phyloP scores from a whole-genome alignment of 108 stramenopile genomes.

The Epithemia pelagica region DNA sequence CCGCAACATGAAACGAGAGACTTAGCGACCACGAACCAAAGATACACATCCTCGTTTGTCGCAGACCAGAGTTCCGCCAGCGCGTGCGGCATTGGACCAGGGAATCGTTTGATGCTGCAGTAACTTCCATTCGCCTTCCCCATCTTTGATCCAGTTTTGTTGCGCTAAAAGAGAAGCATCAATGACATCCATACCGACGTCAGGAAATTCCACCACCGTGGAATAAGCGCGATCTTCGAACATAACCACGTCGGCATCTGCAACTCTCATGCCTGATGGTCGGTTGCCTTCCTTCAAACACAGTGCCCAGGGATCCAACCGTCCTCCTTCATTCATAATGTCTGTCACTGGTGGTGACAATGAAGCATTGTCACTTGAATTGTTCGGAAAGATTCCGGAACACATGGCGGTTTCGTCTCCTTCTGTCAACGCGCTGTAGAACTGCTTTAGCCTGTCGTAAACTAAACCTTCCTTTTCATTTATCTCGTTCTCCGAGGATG shows the following conservation, averaged over 20 bases:
- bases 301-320: conserved; percentile 58
- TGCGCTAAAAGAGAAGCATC: conserved; percentile 58
- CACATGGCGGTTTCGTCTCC: conserved; percentile 29
- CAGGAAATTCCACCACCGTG: conserved; percentile 65
- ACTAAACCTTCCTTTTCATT: conserved; percentile 22
- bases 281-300: conserved; percentile 65
- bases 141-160: conserved; percentile 49
- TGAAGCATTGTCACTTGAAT: background rate
- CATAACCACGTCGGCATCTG: conserved; percentile 49
- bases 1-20: background rate
- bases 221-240: conserved; percentile 56
- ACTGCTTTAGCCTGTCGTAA: conserved; percentile 29
- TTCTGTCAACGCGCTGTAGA: conserved; percentile 56
- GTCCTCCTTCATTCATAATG: conserved; percentile 57
- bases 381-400: conserved; percentile 9
- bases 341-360: conserved; percentile 29
- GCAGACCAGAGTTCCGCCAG: conserved; percentile 66
- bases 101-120: conserved; percentile 76
- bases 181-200: background rate
- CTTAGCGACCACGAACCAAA: conserved; percentile 30
- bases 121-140: conserved; percentile 48
- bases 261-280: conserved; percentile 58
- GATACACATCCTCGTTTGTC: conserved; percentile 79
- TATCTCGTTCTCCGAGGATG: conserved; percentile 6
- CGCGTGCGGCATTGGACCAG: conserved; percentile 55